Percentiles rank a stretch among this genome's conserved stretches.
phyloP scores from a whole-genome alignment of 345 rosid genomes.

The Capsella bursapastoris region DNA sequence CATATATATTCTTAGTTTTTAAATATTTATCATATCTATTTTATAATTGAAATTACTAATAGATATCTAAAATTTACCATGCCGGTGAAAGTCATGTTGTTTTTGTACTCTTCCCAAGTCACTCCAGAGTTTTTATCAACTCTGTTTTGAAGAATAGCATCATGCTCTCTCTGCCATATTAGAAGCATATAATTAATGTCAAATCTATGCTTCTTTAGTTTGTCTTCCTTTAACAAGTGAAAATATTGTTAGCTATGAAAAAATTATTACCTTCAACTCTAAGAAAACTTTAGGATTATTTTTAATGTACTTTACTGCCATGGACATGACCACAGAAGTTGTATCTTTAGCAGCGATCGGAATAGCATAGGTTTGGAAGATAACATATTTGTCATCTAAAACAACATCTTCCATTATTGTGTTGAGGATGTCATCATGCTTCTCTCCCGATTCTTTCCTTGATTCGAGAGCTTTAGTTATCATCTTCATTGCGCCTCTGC shows the following conservation, averaged over 20 bases:
- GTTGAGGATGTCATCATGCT: not conserved
- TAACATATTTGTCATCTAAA: not conserved
- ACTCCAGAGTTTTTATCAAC: too few relatives aligned
- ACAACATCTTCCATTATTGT: not conserved
- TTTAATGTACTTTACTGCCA: not conserved
- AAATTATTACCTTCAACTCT: not conserved
- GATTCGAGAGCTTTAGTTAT: not conserved
- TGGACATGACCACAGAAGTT: not conserved
- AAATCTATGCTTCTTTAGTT: not conserved
- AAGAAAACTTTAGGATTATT: not conserved
- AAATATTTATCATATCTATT: too few relatives aligned
- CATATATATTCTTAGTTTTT: slow-evolving; percentile 5
- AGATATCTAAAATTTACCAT: not conserved
- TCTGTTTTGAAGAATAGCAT: too few relatives aligned
- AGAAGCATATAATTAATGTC: not conserved
- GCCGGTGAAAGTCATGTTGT: too few relatives aligned
- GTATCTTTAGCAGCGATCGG: not conserved
- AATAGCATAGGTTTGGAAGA: not conserved
- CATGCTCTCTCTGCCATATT: not conserved
- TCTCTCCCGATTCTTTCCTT: not conserved
- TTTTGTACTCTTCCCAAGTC: too few relatives aligned
- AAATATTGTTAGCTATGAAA: not conserved
- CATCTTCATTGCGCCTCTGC: not conserved
- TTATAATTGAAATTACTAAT: not conserved
- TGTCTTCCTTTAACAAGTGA: not conserved